These are phyloP conservation scores for Cyclotella choctawhatcheeana DNA, from an alignment of 108 stramenopile genomes.

Conservation along the genomic window DNA sequence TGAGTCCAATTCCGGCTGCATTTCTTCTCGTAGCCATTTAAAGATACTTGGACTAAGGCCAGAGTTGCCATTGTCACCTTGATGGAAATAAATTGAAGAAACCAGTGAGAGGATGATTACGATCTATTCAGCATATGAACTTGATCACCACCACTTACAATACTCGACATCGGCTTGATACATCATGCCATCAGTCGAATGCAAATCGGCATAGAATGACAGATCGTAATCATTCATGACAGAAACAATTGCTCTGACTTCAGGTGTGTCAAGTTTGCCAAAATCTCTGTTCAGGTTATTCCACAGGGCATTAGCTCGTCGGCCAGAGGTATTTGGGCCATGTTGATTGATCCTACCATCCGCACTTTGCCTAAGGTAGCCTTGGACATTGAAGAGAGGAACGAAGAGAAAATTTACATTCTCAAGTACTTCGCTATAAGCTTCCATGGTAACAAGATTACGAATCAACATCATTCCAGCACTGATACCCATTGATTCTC, in stretches of 20 bases:
- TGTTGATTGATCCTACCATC: constrained; percentile 7
- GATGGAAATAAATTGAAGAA: not conserved
- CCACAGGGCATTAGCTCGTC: not conserved
- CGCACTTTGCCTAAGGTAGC: not conserved
- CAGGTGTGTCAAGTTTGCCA: constrained; percentile 1
- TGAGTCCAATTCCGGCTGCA: not conserved
- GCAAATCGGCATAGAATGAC: constrained; percentile 1
- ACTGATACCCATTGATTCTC: not conserved
- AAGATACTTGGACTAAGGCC: constrained; percentile 6
- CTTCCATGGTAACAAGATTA: constrained; percentile 4
- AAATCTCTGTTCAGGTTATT: not conserved
- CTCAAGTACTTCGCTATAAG: not conserved
- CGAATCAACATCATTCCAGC: constrained; percentile 9
- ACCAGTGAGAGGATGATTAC: not conserved
- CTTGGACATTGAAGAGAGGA: constrained; percentile 2
- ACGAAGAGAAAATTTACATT: constrained; percentile 6
- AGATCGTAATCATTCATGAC: constrained; percentile 9
- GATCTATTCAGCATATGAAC: not conserved
- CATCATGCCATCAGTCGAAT: constrained; percentile 7
- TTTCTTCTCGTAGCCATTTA: constrained; percentile 5
- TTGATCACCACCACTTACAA: constrained; percentile 1
- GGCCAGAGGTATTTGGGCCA: not conserved
- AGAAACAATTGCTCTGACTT: not conserved
- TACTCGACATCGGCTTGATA: constrained; percentile 9
- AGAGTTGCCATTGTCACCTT: constrained; percentile 5